Conservation (phyloP, 164 flowering plant genomes). For the Berberis vulgaris region DNA sequence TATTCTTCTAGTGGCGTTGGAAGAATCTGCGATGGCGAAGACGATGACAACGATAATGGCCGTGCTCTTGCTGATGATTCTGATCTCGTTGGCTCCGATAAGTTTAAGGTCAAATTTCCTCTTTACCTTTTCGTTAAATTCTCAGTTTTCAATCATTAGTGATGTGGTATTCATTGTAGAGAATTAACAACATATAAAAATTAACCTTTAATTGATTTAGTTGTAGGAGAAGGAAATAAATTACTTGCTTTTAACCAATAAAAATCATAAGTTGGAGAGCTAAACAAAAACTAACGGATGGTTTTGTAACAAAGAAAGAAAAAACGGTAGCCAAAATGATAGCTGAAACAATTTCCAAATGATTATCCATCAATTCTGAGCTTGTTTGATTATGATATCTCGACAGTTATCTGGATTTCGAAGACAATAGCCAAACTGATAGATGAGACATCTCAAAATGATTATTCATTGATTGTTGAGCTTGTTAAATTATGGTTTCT, state of each 20-base stretch:
- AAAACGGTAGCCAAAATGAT: too few relatives aligned
- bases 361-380: too few relatives aligned
- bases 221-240: neutral
- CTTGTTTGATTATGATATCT: too few relatives aligned
- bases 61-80: conserved; percentile 23
- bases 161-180: neutral
- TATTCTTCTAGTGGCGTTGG: conserved; percentile 11
- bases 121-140: neutral
- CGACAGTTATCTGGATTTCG: too few relatives aligned
- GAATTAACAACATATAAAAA: neutral
- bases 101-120: neutral
- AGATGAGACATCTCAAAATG: too few relatives aligned
- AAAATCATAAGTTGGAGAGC: neutral
- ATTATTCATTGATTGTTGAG: too few relatives aligned
- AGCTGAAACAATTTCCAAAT: too few relatives aligned
- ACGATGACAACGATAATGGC: conserved; percentile 7
- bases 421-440: too few relatives aligned
- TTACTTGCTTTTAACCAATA: neutral
- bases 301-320: too few relatives aligned
- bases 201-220: neutral
- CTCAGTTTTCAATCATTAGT: neutral
- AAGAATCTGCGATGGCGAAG: conserved; percentile 5
- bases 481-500: too few relatives aligned
- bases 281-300: too few relatives aligned
- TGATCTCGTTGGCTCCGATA: conserved; percentile 17